These are phyloP conservation scores for Diaporthe humulicola DNA, from an alignment of 2,329 filamentous ascomycete species.

Conservation along the genomic window DNA sequence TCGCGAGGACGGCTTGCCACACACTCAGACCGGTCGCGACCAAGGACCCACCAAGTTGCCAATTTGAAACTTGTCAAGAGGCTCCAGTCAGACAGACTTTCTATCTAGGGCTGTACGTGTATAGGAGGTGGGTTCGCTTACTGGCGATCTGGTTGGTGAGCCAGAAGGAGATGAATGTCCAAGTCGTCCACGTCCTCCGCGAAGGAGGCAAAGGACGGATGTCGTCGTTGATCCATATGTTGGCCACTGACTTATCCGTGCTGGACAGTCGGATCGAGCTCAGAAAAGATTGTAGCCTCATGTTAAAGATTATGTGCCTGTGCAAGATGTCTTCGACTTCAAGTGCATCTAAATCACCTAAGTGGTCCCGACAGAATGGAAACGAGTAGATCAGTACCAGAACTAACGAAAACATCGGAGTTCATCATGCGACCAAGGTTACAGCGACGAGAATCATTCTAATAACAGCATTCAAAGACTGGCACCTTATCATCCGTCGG, in stretches of 20 bases:
- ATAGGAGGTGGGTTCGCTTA: conserved; percentile 2
- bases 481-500: conserved; percentile 15
- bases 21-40: conserved; percentile 36
- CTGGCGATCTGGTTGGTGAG: conserved; percentile 35
- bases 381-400: not conserved
- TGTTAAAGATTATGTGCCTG: conserved; percentile 2
- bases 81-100: not conserved
- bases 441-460: conserved; percentile 1
- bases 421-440: not conserved
- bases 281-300: conserved; percentile 9
- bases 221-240: conserved; percentile 34
- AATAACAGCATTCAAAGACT: conserved; percentile 3
- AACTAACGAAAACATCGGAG: not conserved
- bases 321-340: not conserved
- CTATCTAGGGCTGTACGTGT: not conserved
- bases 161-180: conserved; percentile 33
- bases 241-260: conserved; percentile 26
- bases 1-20: conserved; percentile 36
- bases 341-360: not conserved
- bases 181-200: conserved; percentile 30
- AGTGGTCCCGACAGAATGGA: conserved; percentile 7
- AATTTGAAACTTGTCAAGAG: conserved; percentile 36
- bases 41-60: conserved; percentile 39
- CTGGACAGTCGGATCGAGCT: conserved; percentile 22
- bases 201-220: conserved; percentile 24